phyloP scores from a whole-genome alignment of 805 yeast genomes.

The Saturnispora dispora region DNA sequence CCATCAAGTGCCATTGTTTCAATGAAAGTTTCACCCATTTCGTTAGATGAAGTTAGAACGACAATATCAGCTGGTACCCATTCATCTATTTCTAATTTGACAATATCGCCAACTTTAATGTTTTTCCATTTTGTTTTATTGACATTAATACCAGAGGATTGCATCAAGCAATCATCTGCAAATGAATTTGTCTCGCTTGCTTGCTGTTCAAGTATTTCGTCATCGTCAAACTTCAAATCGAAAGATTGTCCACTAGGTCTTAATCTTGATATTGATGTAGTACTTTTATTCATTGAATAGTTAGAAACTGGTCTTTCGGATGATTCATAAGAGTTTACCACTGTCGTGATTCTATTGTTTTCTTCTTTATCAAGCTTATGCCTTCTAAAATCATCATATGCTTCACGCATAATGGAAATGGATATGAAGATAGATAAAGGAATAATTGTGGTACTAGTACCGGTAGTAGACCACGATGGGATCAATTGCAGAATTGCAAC shows the following conservation, averaged over 20 bases:
- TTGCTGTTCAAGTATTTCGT: slow-evolving; percentile 1
- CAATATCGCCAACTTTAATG: slow-evolving; percentile 79
- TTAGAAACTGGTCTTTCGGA: slow-evolving; percentile 9
- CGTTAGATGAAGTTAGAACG: slow-evolving; percentile 58
- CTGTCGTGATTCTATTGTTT: slow-evolving; percentile 46
- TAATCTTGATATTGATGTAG: slow-evolving; percentile 23
- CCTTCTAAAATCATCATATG: slow-evolving; percentile 84
- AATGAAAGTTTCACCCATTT: slow-evolving; percentile 56
- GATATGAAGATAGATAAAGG: slow-evolving; percentile 81
- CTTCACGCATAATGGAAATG: slow-evolving; percentile 87
- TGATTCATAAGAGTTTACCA: slow-evolving; percentile 16
- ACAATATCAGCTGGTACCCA: slow-evolving; percentile 92
- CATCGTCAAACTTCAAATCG: slow-evolving; percentile 16
- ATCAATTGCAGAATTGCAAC: slow-evolving; percentile 93
- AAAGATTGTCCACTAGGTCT: slow-evolving; percentile 21
- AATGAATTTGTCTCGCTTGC: slow-evolving; percentile 21
- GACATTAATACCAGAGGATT: slow-evolving; percentile 13
- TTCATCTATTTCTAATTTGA: slow-evolving; percentile 67
- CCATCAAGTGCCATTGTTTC: slow-evolving; percentile 99
- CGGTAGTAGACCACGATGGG: slow-evolving; percentile 97
- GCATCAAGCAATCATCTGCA: slow-evolving; percentile 14
- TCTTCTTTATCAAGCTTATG: slow-evolving; percentile 81
- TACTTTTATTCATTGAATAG: slow-evolving; percentile 19
- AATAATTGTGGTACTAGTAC: slow-evolving; percentile 86
- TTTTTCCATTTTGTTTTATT: slow-evolving; percentile 55